These are phyloP conservation scores for Escovopsis sp. DNA, from an alignment of 2,329 filamentous ascomycete species.

Conservation along the genomic window DNA sequence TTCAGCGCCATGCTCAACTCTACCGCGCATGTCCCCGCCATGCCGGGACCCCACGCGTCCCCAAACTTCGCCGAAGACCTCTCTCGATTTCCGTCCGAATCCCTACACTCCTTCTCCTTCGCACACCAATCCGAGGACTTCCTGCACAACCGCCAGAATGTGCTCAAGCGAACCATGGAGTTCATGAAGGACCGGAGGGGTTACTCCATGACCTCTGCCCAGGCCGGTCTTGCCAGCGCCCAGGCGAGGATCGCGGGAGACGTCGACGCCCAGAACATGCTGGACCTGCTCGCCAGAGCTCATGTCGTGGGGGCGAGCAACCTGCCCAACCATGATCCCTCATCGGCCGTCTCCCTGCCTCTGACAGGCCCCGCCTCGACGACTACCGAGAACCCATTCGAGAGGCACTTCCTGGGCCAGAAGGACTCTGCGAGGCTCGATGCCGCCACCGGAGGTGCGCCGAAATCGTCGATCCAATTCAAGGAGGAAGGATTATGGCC, in stretches of 20 bases:
- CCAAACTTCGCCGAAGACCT: slow-evolving; percentile 79
- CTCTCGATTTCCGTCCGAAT: slow-evolving; percentile 84
- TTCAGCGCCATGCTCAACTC: slow-evolving; percentile 52
- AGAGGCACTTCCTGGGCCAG: slow-evolving; percentile 54
- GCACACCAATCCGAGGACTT: slow-evolving; percentile 89
- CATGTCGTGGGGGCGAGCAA: slow-evolving; percentile 61
- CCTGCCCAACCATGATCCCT: slow-evolving; percentile 32
- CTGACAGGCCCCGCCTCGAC: slow-evolving; percentile 66
- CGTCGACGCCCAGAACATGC: slow-evolving; percentile 75
- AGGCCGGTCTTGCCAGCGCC: slow-evolving; percentile 64
- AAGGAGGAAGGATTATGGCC: slow-evolving; percentile 3
- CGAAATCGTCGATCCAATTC: slow-evolving; percentile 8
- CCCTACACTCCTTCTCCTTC: slow-evolving; percentile 95
- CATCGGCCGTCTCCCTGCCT: slow-evolving; percentile 35
- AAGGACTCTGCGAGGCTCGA: slow-evolving; percentile 15
- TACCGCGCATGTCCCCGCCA: slow-evolving; percentile 36
- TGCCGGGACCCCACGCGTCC: slow-evolving; percentile 51
- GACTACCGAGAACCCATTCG: slow-evolving; percentile 68
- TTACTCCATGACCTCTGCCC: slow-evolving; percentile 52
- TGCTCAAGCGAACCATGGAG: slow-evolving; percentile 84
- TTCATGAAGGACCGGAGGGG: slow-evolving; percentile 90
- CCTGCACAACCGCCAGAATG: slow-evolving; percentile 80
- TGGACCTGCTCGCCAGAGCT: slow-evolving; percentile 72
- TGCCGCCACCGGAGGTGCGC: slow-evolving; percentile 18
- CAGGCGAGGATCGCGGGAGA: slow-evolving; percentile 74